phyloP scores from a whole-genome alignment of 306 rosid species.

The Malus sylvestris region DNA sequence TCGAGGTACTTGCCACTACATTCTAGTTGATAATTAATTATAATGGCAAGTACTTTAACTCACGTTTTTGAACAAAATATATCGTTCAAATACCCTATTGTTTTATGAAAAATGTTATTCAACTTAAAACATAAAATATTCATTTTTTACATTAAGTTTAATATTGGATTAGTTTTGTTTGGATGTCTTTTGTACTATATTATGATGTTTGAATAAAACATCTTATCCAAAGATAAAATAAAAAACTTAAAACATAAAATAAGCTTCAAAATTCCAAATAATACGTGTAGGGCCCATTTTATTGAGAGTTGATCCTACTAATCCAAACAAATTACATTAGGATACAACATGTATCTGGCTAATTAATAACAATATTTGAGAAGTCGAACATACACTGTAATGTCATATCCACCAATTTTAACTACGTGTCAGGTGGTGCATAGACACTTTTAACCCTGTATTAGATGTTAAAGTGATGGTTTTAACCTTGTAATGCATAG shows the following conservation, averaged over 20 bases:
- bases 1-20: not conserved
- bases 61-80: not conserved
- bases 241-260: no score
- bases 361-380: constrained; percentile 9
- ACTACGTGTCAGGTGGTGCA: rapidly evolving
- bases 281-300: not conserved
- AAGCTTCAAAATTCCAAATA: no score
- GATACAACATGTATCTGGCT: not conserved
- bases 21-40: not conserved
- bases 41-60: not conserved
- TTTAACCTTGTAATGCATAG: no score
- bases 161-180: not conserved
- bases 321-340: not conserved
- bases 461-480: not conserved
- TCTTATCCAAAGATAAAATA: no score
- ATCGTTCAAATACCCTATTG: no score
- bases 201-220: not conserved
- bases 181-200: not conserved
- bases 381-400: not conserved
- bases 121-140: no score
- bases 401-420: not conserved
- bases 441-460: not conserved
- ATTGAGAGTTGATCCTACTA: not conserved
- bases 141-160: no score
- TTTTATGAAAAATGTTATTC: not conserved